phyloP scores from a whole-genome alignment of 345 rosid species.

The Populus davidiana region DNA sequence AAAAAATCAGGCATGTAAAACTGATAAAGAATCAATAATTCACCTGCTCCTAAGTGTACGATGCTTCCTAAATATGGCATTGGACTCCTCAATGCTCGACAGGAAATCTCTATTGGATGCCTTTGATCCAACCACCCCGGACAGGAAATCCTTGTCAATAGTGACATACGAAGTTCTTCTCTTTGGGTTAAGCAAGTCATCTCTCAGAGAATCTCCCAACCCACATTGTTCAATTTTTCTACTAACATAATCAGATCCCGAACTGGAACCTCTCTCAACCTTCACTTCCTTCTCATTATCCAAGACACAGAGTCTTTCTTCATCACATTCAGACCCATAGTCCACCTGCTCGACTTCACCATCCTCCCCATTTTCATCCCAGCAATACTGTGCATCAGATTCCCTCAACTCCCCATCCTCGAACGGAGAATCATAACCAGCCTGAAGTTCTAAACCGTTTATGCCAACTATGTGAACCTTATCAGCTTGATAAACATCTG shows the following conservation, averaged over 20 bases:
- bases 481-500: conserved; percentile 24
- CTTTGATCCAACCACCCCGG: conserved; percentile 25
- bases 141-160: conserved; percentile 29
- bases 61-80: conserved; percentile 4
- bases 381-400: conserved; percentile 26
- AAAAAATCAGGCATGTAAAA: background rate
- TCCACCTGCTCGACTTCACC: conserved; percentile 46
- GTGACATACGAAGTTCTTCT: conserved; percentile 19
- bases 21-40: conserved; percentile 6
- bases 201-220: conserved; percentile 17
- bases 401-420: conserved; percentile 72
- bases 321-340: conserved; percentile 55
- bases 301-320: conserved; percentile 32
- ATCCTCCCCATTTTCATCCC: conserved; percentile 38
- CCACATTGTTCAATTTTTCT: conserved; percentile 12
- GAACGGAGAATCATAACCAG: conserved; percentile 55
- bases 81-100: conserved; percentile 26
- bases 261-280: conserved; percentile 23
- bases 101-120: conserved; percentile 24
- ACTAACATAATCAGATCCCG: conserved; percentile 12
- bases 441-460: conserved; percentile 32
- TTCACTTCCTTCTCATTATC: conserved; percentile 32
- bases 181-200: conserved; percentile 17
- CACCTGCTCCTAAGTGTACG: conserved; percentile 37
- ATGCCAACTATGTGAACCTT: conserved; percentile 4